A percentile compares a stretch with the other conserved stretches of the same genome.
Conservation (phyloP, 2,329 filamentous ascomycete genomes). For the Albophoma yamanashiensis region DNA sequence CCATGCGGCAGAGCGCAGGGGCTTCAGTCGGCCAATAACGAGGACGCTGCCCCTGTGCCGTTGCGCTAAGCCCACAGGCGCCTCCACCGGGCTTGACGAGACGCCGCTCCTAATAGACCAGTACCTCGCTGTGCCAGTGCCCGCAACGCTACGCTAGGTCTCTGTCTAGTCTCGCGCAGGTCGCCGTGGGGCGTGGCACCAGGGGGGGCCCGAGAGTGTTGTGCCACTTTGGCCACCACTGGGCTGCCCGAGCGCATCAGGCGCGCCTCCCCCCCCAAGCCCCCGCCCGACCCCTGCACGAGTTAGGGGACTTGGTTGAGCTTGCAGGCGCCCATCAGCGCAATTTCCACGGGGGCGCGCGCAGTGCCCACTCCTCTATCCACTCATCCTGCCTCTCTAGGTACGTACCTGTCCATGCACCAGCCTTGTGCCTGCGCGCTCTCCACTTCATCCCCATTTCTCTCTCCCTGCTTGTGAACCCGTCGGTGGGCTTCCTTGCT, state of each 20-base stretch:
- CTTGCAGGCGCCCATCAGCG: neutral
- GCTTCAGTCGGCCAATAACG: neutral
- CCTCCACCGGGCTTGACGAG: neutral
- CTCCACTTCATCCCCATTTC: neutral
- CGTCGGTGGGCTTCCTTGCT: neutral
- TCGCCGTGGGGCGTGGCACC: neutral
- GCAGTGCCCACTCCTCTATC: neutral
- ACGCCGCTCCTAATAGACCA: neutral
- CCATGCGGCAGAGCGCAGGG: neutral
- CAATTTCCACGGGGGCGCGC: neutral
- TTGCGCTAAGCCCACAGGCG: neutral
- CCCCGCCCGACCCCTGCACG: neutral
- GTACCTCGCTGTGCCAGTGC: neutral
- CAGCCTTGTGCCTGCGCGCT: neutral
- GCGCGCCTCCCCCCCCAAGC: neutral
- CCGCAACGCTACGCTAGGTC: accelerated
- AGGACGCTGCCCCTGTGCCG: neutral
- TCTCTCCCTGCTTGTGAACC: neutral
- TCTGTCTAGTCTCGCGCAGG: neutral
- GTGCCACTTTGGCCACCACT: neutral
- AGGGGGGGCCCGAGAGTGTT: neutral
- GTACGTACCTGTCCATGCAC: too few species aligned
- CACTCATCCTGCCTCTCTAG: too few species aligned
- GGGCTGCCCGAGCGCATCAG: neutral
- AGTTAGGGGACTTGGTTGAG: neutral